Evolutionary conservation across 2,329 filamentous ascomycete genomes (phyloP).

Genomic region (Xylaria sp.): DNA sequence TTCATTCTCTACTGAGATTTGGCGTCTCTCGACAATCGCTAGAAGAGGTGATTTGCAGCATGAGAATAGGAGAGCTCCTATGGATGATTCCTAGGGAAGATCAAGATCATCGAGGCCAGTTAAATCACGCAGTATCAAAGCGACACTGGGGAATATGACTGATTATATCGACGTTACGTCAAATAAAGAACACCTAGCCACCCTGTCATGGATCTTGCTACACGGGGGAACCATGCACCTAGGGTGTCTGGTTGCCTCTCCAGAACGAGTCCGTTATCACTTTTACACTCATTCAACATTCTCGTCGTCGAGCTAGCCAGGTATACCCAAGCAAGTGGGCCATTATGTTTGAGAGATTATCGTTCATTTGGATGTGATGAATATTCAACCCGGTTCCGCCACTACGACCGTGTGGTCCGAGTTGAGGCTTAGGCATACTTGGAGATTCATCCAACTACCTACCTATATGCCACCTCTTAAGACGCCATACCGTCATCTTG

Average conservation of each 20-base stretch:
- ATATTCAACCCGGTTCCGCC: constrained; percentile 3
- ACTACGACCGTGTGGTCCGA: constrained; percentile 4
- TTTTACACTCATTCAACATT: not conserved
- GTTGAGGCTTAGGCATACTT: not conserved
- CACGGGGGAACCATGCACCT: not conserved
- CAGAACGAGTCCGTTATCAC: not conserved
- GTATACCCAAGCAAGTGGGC: not conserved
- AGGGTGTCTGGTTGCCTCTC: not conserved
- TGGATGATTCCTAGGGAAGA: constrained; percentile 15
- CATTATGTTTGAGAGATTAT: not conserved
- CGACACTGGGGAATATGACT: not conserved
- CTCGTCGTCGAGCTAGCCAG: not conserved
- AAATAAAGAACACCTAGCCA: not conserved
- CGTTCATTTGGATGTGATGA: constrained; percentile 4
- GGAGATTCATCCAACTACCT: not conserved
- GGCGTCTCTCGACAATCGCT: not conserved
- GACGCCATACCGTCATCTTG: not conserved
- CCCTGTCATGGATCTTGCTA: not conserved
- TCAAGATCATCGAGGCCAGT: not conserved
- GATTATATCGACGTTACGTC: constrained; percentile 4
- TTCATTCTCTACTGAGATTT: constrained; percentile 42
- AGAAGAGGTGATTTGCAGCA: not conserved
- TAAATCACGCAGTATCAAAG: not conserved
- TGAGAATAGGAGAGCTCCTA: not conserved
- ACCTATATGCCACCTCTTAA: not conserved